A percentile compares a stretch with the other conserved stretches of the same genome.
phyloP scores from a whole-genome alignment of 2,329 filamentous ascomycete species.

The Xylariomycetidae sp. region DNA sequence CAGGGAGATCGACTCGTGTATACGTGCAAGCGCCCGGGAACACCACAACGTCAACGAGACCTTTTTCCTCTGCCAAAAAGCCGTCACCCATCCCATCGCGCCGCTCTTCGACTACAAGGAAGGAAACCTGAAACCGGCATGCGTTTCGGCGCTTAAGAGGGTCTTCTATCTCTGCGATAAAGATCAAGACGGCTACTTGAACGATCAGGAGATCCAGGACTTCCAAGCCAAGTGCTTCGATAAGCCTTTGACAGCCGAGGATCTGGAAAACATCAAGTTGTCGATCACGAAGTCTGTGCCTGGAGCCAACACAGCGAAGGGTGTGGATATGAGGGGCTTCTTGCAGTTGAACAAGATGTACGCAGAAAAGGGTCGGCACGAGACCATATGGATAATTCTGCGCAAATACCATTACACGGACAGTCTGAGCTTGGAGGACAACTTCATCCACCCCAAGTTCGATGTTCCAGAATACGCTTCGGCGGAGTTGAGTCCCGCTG shows the following conservation, averaged over 20 bases:
- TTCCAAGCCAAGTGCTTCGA: conserved; percentile 93
- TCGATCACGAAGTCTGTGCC: conserved; percentile 69
- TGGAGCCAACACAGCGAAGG: conserved; percentile 56
- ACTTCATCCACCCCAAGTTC: conserved; percentile 86
- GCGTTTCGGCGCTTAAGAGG: conserved; percentile 76
- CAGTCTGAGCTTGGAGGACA: conserved; percentile 85
- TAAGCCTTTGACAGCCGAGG: conserved; percentile 72
- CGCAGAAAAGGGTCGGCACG: conserved; percentile 92
- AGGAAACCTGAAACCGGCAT: conserved; percentile 76
- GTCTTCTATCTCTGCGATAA: conserved; percentile 96
- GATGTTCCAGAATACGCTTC: conserved; percentile 90
- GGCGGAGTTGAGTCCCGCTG: conserved; percentile 86
- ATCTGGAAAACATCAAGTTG: conserved; percentile 85
- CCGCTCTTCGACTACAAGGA: conserved; percentile 97
- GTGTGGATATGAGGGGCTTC: conserved; percentile 79
- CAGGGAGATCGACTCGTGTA: conserved; percentile 97
- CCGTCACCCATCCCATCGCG: conserved; percentile 93
- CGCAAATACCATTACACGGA: conserved; percentile 95
- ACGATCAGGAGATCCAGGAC: conserved; percentile 81
- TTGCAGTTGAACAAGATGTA: conserved; percentile 91
- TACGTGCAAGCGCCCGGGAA: conserved; percentile 85
- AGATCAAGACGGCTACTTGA: conserved; percentile 89
- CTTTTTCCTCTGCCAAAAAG: conserved; percentile 97
- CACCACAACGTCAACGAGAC: conserved; percentile 93
- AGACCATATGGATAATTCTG: conserved; percentile 97